Evolutionary conservation across 768 basidiomycete genomes (phyloP), one percentile per base, ranked within the genome.

Genomic region (Psilocybe tampanensis): DNA sequence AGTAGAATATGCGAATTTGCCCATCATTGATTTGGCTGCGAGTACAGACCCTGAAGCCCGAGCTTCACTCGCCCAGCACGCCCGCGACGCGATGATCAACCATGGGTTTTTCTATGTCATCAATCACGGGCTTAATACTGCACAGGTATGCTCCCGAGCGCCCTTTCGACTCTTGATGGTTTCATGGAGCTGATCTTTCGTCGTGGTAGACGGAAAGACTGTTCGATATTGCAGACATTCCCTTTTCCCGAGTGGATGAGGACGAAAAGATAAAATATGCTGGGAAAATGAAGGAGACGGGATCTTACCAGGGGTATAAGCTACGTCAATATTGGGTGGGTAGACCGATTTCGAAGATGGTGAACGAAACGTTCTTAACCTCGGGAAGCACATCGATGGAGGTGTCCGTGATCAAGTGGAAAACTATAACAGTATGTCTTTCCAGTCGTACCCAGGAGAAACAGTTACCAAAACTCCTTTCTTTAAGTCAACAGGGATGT

Each of bases 371-470:
- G 13, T 26, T n/a, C 34, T 45, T 11, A 41, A 33, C 13, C 22
- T 3, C 21, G 26, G 15, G n/a, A 52, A 89, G 86, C 82, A 84
- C 47, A 81, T 88, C 44, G 83, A 82, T 39, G 78, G 77, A 11
- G 87, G 86, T 6, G 81, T 89, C 22, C 77, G 69, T 17, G 88
- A 89, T 63, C 84, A 87, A 60, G 61, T 87, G 17, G 86, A 89
- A 63, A 74, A 81, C 49, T 88, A 89, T 62, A 85, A 83, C 60
- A 75, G 87, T 88, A 56, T 55, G 80, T 44, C 15, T 17, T 42
- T 24, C 13, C 17, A 33, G 33, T 47, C 19, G n/a, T n/a, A n/a
- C n/a, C n/a, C n/a, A n/a, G n/a, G n/a, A n/a, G n/a, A n/a, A n/a
- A n/a, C n/a, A n/a, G n/a, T n/a, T n/a, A n/a, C n/a, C n/a, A n/a